A percentile compares a stretch with the other conserved stretches of the same genome.
phyloP scores from a whole-genome alignment of 192 early-diverging fungal species.

The Rhizophagus clarus region DNA sequence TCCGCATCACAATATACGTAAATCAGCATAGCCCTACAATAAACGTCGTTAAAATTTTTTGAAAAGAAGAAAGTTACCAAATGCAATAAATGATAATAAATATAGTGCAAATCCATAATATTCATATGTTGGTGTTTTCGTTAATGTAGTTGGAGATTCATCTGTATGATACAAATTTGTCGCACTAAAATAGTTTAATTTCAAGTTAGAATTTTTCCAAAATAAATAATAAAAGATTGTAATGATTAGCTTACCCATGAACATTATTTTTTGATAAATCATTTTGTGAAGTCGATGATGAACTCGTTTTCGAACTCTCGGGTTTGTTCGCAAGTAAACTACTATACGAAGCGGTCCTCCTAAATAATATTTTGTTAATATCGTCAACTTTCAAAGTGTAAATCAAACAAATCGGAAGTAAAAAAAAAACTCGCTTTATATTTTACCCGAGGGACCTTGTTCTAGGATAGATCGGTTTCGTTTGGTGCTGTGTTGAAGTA shows the following conservation, averaged over 20 bases:
- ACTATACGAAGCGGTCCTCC: neutral
- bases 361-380: neutral
- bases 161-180: constrained; percentile 22
- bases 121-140: constrained; percentile 76
- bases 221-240: neutral
- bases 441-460: neutral
- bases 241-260: neutral
- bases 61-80: constrained; percentile 41
- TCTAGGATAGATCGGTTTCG: neutral
- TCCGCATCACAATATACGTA: no score
- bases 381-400: neutral
- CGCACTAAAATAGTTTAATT: neutral
- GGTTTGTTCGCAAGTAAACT: neutral
- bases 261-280: neutral
- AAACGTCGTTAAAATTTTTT: neutral
- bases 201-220: neutral
- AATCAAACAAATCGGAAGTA: neutral
- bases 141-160: constrained; percentile 45
- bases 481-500: neutral
- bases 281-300: neutral
- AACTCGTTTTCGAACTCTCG: neutral
- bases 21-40: no score
- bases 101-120: constrained; percentile 91
- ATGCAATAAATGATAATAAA: constrained; percentile 72
- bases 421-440: neutral